Conservation (phyloP, 2,329 filamentous ascomycete species). For the Sarocladiaceae sp. region DNA sequence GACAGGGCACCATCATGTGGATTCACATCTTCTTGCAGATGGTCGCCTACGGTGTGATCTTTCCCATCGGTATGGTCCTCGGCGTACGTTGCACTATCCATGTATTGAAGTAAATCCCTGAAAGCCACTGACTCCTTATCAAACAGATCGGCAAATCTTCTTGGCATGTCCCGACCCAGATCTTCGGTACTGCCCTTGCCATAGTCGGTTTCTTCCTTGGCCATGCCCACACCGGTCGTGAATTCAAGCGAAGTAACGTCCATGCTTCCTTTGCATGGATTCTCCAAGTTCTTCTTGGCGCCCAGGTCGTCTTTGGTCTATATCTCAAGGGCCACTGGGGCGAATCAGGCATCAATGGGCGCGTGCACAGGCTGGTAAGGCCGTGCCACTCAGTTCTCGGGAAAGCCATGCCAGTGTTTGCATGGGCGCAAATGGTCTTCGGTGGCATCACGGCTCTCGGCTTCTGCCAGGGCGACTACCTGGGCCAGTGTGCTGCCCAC, state of each 20-base stretch:
- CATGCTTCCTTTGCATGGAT: slow-evolving; percentile 75
- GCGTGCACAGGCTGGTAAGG: slow-evolving; percentile 66
- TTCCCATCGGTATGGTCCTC: slow-evolving; percentile 90
- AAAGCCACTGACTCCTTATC: background rate
- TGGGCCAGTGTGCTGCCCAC: slow-evolving; percentile 88
- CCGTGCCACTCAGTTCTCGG: slow-evolving; percentile 73
- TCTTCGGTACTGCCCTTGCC: slow-evolving; percentile 65
- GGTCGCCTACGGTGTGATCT: slow-evolving; percentile 82
- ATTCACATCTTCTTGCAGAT: slow-evolving; percentile 85
- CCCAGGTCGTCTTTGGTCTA: slow-evolving; percentile 73
- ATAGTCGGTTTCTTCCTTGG: slow-evolving; percentile 84
- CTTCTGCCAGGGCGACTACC: slow-evolving; percentile 84
- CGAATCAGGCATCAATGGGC: slow-evolving; percentile 72
- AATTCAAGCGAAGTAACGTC: slow-evolving; percentile 69
- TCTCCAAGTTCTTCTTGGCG: slow-evolving; percentile 70
- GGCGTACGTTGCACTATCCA: slow-evolving; percentile 58
- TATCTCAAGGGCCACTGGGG: slow-evolving; percentile 88
- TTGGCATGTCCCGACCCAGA: slow-evolving; percentile 90
- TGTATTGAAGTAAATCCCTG: background rate
- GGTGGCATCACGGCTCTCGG: slow-evolving; percentile 87
- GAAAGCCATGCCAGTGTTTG: slow-evolving; percentile 76
- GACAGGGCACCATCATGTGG: slow-evolving; percentile 83
- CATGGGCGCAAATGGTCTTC: slow-evolving; percentile 93
- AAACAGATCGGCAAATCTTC: slow-evolving; percentile 68
- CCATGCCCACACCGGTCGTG: slow-evolving; percentile 80